Evolutionary conservation across 768 basidiomycete genomes (phyloP), one percentile per base, ranked within the genome.

Genomic region (Lyophyllum semitale): DNA sequence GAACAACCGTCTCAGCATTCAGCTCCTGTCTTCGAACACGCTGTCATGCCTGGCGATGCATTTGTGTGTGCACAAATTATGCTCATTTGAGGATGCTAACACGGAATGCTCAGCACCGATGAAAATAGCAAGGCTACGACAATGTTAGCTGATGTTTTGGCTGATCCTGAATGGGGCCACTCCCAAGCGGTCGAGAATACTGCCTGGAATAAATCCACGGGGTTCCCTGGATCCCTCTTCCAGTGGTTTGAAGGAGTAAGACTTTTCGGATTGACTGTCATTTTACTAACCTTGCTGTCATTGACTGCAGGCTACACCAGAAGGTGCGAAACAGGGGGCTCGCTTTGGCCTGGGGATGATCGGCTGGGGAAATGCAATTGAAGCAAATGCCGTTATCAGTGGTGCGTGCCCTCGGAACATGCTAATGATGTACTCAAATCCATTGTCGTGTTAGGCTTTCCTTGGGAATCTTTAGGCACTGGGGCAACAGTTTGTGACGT

Each of bases 1-100:
- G 2, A 77, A 79, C 51, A 79, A 76, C 58, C 69, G 76, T 0
- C 63, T 80, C 1, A 74, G 72, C 50, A 57, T 73, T 33, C 61
- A 67, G 29, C 63, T 77, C 1, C 47, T 71, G 1, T 73, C 73
- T 4, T 60, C 62, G 1, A 69, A 73, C 27, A 67, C 70, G 3
- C 53, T 76, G 1, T 60, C 63, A 9, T 58, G 54, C 22, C 53
- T 73, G 3, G 61, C 65, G 0, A 47, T 63, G 0, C 63, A 70
- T 33, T 44, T 71, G 72, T 74, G 37, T 7, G 65, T 64, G 7
- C 20, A 26, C 8, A 38, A 42, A 41, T 8, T 20, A 41, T 3
- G 35, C 12, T 30, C 35, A 20, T n/a, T 38, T n/a, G 8, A 4
- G 17, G 18, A 41, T 48, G 9, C 13, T 27, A 29, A 27, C n/a